These are phyloP conservation scores for Bimuria novae-zelandiae DNA, from an alignment of 2,329 filamentous ascomycete genomes.

Conservation along the genomic window DNA sequence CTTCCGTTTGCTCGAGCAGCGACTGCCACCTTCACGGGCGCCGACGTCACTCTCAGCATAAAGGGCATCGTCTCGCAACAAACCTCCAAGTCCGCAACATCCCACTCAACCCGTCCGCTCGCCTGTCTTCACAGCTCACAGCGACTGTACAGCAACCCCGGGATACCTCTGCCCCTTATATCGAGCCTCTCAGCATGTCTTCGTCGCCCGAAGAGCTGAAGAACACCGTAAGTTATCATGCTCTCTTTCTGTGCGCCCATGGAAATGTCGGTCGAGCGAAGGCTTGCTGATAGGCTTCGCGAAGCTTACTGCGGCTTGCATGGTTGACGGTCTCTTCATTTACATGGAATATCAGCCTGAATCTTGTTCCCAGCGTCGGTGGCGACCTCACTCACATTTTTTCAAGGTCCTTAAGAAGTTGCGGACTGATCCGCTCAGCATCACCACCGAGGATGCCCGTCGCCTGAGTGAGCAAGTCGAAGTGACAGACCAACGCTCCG, in stretches of 20 bases:
- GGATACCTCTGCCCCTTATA: neutral
- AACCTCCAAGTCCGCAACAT: neutral
- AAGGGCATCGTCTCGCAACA: neutral
- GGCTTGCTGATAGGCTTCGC: neutral
- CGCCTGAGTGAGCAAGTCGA: constrained; percentile 33
- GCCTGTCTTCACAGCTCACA: neutral
- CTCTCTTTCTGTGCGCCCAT: neutral
- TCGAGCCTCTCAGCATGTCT: neutral
- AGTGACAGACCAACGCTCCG: constrained; percentile 24
- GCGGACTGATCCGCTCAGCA: constrained; percentile 25
- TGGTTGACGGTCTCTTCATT: neutral
- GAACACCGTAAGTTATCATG: neutral
- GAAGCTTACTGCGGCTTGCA: neutral
- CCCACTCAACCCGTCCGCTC: neutral
- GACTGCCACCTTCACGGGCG: neutral
- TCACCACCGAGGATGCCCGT: constrained; percentile 39
- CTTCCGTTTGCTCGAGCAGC: constrained; percentile 5
- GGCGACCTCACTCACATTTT: constrained; percentile 10
- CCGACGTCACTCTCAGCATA: constrained; percentile 5
- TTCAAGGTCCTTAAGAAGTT: constrained; percentile 30
- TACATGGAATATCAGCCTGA: neutral
- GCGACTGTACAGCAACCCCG: neutral
- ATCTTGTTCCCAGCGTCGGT: neutral
- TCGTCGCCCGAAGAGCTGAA: neutral
- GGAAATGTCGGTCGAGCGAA: neutral